Evolutionary conservation across 1,284 basidiomycete genomes (phyloP), one percentile per base, ranked within the genome.

Genomic region (Stygiomarasmius scandens): DNA sequence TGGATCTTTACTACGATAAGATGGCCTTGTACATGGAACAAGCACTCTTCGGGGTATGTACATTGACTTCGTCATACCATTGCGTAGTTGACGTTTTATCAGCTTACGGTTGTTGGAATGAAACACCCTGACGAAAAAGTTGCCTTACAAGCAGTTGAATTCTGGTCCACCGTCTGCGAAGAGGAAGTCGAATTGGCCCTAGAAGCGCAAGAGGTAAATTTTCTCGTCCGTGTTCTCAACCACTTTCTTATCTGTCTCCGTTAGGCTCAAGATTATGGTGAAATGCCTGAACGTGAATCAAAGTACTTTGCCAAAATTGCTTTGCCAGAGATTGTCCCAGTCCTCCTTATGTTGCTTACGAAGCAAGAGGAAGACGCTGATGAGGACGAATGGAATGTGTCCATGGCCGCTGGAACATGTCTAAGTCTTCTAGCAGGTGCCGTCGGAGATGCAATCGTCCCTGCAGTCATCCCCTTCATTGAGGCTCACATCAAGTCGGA

Each of bases 1-100:
- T 99, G 97, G 89, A 90, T 64, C 77, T 98, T 56, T 99, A 99
- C 79, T 99, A 99, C 74, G 95, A 97, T 70, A 98, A 97, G 82
- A 99, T 99, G 96, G 86, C 87, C 43, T 90, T 96, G 74, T 99
- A 99, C 80, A 98, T 99, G 96, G 97, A 99, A 74, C 92, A 96
- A 68, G 96, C 97, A 0, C 78, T 99, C 48, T 99, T 99, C 69
- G 96, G 96, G 34, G 94, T 96, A 75, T 62, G 91, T 81, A 14
- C 3, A 48, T 50, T 44, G 53, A 52, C 44, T 59, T 36, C 57
- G 12, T 27, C 55, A 25, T 20, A 34, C 47, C 16, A 8, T 29
- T 44, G 20, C 44, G 23, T 36, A 16, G 22, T 52, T 55, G 10
- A 27, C n/a, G 2, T 27, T 27, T 27, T 53, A 34, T 9, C 64